A percentile compares a stretch with the other conserved stretches of the same genome.
phyloP scores from a whole-genome alignment of 2,329 filamentous ascomycete genomes.

The Magnaporthiopsis rhizophila region DNA sequence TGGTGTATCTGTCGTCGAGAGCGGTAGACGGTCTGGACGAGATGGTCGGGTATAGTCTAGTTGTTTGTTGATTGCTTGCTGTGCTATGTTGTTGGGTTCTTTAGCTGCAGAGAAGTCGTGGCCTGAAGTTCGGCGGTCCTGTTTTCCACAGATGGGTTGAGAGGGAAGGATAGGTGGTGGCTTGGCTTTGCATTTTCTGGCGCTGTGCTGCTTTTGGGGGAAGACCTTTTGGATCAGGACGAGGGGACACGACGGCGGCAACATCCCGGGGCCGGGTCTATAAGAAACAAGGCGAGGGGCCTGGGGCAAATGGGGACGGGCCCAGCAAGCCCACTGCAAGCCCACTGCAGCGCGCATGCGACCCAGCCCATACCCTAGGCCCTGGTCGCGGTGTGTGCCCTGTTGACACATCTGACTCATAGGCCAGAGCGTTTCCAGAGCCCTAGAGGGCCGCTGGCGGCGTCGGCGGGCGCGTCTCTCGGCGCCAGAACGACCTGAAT shows the following conservation, averaged over 20 bases:
- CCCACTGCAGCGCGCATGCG: background rate
- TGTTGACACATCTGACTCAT: background rate
- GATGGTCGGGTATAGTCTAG: background rate
- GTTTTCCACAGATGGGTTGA: conserved; percentile 1
- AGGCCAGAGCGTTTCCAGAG: background rate
- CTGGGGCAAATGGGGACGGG: background rate
- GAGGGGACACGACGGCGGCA: background rate
- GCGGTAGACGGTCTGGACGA: background rate
- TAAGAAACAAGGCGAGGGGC: background rate
- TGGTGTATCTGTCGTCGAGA: background rate
- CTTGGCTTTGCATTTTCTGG: conserved; percentile 1
- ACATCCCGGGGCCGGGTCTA: background rate
- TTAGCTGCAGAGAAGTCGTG: background rate
- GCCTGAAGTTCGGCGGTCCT: conserved; percentile 1
- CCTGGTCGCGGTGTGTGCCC: background rate
- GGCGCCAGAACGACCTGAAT: too few relatives aligned
- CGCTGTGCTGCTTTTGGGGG: background rate
- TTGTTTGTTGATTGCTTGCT: background rate
- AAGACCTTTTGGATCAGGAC: background rate
- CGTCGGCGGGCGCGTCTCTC: background rate
- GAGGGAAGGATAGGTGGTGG: background rate
- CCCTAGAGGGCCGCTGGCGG: background rate
- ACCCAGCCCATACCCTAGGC: background rate
- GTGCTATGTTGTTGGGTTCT: background rate
- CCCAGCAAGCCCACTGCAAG: background rate